Base-by-base conservation (phyloP, 2,329 filamentous ascomycete species). In the Diplodia mutila region DNA sequence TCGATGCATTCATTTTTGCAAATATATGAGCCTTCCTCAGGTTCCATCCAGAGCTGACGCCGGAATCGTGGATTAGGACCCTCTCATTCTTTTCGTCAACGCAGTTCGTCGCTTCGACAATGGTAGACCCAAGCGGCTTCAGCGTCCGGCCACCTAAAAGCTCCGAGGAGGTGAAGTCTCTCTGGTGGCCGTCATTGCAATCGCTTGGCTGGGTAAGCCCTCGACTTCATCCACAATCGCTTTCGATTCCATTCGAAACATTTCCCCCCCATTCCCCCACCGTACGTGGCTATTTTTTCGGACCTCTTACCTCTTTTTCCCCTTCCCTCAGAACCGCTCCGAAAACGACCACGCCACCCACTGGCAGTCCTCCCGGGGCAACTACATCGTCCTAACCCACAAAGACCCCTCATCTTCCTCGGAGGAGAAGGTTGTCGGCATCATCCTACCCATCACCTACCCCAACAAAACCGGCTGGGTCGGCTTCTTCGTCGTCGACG, bases 391-490 rank as follows among this genome's bases (percentile, higher is more conserved):
- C 32, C 46, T 77, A 2, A 66, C 75, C n/a, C 71, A 74, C 16
- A 71, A 75, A 37, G 64, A 69, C 5, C 61, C 29, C 4, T 4
- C 25, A 11, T 16, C 27, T 1, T 21, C n/a, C 6, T 12, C 51
- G 3, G 51, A 55, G 12, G 55, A 63, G 3, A 73, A 73, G 18
- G 71, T 76, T 0, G 70, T 76, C 67, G 79, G 78, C 23, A 75
- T 75, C 68, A 69, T 79, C 29, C 67, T 76, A 4, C 72, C 75
- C 2, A 72, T 78, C 42, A 70, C 73, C 25, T 79, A 76, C 69
- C 69, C 73, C 25, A 80, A 80, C 63, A 64, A 67, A 37, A 79
- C 77, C 1, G 78, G 74, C n/a, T 80, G 79, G 78, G 69, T 80
- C 1, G 77, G 75, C 18, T 77, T 76, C 71, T 80, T 80, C 75